Base-by-base conservation (phyloP, 192 early-diverging fungal genomes). In the Helicostylum pulchrum region DNA sequence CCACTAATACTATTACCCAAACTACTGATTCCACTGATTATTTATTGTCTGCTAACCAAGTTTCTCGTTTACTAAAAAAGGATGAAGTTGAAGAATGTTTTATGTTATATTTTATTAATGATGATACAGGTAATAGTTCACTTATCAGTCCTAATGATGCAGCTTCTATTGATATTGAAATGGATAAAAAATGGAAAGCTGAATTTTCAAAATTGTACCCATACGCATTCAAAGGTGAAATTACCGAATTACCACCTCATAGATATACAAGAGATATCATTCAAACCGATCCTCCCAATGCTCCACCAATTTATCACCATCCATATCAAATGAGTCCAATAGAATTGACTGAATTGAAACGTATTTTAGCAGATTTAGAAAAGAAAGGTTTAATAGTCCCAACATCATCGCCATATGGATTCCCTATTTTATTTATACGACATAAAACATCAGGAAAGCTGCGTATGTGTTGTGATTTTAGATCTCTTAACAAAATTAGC, bases 391-490 rank as follows among this genome's bases (percentile, higher is more conserved):
- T 72, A 32, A 78, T 82, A 14, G n/a, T 36, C 21, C 74, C 71
- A 0, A 69, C 58, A n/a, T n/a, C n/a, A n/a, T n/a, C n/a, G n/a
- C n/a, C n/a, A n/a, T n/a, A n/a, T n/a, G n/a, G n/a, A n/a, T 31
- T 56, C 59, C 0, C 78, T 73, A 0, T 76, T 75, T 0, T 74
- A 49, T 53, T 73, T 64, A 0, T 52, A 64, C 0, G 78, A 76
- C 0, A 67, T 80, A 0, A 4, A 80, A 45, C 80, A 80, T 66
- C n/a, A n/a, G n/a, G n/a, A n/a, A n/a, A n/a, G n/a, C 8, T 85
- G 21, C 58, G 77, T 0, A 50, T 83, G 31, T 84, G 83, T 39
- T 46, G 85, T 0, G 83, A 83, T 46, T 87, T 84, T 53, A 56
- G 82, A 23, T 77, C 71, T 0, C 51, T 89, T 43, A 87, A 89